phyloP scores from a whole-genome alignment of 495 filamentous ascomycete species.

The Podospora didyma region DNA sequence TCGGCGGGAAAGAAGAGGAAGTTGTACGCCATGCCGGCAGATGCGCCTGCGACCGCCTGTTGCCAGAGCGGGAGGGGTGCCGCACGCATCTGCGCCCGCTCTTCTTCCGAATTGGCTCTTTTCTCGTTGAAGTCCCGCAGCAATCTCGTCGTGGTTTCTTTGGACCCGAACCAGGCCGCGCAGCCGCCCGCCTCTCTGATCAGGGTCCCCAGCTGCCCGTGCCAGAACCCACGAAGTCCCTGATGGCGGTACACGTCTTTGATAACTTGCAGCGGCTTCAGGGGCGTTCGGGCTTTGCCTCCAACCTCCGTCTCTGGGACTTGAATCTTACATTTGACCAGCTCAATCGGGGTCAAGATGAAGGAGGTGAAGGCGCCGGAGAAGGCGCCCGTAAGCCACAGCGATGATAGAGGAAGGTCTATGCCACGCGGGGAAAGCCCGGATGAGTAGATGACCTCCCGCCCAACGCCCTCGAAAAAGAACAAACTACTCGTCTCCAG shows the following conservation, averaged over 20 bases:
- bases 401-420: constrained; percentile 63
- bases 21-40: constrained; percentile 89
- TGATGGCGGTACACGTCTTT: constrained; percentile 72
- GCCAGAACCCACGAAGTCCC: constrained; percentile 86
- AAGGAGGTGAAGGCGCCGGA: constrained; percentile 89
- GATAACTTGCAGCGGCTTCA: constrained; percentile 55
- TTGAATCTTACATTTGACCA: constrained; percentile 99
- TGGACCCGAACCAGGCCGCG: constrained; percentile 92
- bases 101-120: constrained; percentile 23
- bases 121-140: constrained; percentile 49
- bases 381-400: constrained; percentile 73
- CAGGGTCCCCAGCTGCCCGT: constrained; percentile 87
- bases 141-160: constrained; percentile 71
- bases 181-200: constrained; percentile 91
- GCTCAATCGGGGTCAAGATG: constrained; percentile 89
- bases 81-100: constrained; percentile 25
- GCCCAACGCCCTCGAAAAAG: constrained; percentile 73
- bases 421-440: constrained; percentile 48
- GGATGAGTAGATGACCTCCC: constrained; percentile 52
- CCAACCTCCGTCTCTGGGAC: constrained; percentile 45
- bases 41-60: constrained; percentile 83
- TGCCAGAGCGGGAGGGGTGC: constrained; percentile 64
- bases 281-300: constrained; percentile 21
- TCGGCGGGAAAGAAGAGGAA: constrained; percentile 96
- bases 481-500: constrained; percentile 93